Base-by-base conservation (phyloP, 108 stramenopile species). In the Skeletonema marinoi region DNA sequence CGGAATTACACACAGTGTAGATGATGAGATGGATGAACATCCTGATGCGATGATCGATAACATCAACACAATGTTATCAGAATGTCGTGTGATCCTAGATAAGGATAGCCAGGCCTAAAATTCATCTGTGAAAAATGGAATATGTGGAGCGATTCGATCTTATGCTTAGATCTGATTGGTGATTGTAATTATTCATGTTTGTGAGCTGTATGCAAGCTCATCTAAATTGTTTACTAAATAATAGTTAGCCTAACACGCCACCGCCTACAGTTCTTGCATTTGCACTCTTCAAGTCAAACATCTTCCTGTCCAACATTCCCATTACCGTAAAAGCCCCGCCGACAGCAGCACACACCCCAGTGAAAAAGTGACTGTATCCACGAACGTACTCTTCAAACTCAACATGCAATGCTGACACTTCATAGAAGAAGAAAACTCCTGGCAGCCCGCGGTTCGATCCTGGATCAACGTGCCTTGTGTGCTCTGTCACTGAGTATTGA, bases 351-450 rank as follows among this genome's bases (percentile, higher is more conserved):
- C 91, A 92, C 9, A 92, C 92, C 10, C 90, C 90, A 8, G 95
- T 96, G 59, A 93, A 88, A 74, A 96, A 93, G 14, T 86, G 86
- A 6, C 93, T 72, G 83, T 92, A 93, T 66, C 98, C 96, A 56
- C 85, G 75, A 33, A 89, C 84, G 72, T 89, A 91, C 61, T 95
- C 97, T 75, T 97, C 95, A 68, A 98, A 90, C 54, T 92, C 85
- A 9, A 97, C 97, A 71, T 97, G 96, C 66, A 99, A 67, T 6
- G 98, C 93, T 9, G 88, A 90, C 7, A 98, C 89, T 84, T 99
- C 97, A 82, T 99, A 99, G 71, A 96, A 97, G 86, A 99, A 97
- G 75, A 97, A 99, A 9, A 99, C 96, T 12, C 98, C 98, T 6
- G 98, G 98, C 30, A 99, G 82, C 48, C 97, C 98, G 44, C 96